Evolutionary conservation across 352 stramenopile genomes (phyloP).

Genomic region (Phytophthora tubulina): DNA sequence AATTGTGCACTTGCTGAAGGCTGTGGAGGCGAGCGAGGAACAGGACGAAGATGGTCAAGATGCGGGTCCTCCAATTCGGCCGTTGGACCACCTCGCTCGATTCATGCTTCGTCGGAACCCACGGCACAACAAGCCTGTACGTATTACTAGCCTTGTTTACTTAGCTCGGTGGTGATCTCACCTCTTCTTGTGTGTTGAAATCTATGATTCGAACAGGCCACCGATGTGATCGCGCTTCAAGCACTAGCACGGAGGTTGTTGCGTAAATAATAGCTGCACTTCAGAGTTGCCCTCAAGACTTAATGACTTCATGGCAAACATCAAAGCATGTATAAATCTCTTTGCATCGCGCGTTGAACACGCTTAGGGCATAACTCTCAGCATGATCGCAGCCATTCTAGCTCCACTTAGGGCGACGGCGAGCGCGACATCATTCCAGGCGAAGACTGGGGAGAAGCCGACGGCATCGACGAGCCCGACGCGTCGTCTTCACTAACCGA

Average conservation of each 20-base stretch:
- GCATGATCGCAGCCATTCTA: background rate
- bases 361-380: too few relatives aligned
- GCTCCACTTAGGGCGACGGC: constrained; percentile 51
- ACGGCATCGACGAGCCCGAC: constrained; percentile 71
- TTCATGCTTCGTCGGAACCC: constrained; percentile 78
- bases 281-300: background rate
- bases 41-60: constrained; percentile 52
- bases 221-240: constrained; percentile 48
- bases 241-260: constrained; percentile 40
- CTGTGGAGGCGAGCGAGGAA: constrained; percentile 52
- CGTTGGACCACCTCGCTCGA: constrained; percentile 72
- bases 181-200: background rate
- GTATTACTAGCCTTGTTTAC: constrained; percentile 16
- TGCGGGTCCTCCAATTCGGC: constrained; percentile 50
- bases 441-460: constrained; percentile 61
- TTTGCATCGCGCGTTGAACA: background rate
- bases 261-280: constrained; percentile 40
- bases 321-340: constrained; percentile 10
- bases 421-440: constrained; percentile 65
- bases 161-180: background rate
- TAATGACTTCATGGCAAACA: background rate
- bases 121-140: constrained; percentile 57
- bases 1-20: constrained; percentile 66
- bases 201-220: constrained; percentile 32
- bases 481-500: constrained; percentile 57